Percentiles rank a stretch among this genome's conserved stretches.
Evolutionary conservation across 345 rosid genomes (phyloP).

Genomic region (Salix arbutifolia): DNA sequence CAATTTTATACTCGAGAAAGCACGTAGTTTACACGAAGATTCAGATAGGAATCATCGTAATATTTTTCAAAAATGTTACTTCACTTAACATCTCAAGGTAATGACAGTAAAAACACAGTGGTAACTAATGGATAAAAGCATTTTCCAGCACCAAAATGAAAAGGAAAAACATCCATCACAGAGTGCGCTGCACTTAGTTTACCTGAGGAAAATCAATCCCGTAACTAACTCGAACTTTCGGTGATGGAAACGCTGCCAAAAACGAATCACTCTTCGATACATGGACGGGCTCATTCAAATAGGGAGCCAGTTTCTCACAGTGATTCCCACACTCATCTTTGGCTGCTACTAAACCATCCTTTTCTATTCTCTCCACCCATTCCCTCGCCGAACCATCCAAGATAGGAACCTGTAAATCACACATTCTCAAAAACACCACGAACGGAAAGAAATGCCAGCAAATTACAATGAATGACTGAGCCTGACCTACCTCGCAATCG

Average conservation of each 20-base stretch:
- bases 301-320: constrained; percentile 52
- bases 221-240: constrained; percentile 52
- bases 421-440: background rate
- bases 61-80: too few species aligned
- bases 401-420: constrained; percentile 58
- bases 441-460: too few species aligned
- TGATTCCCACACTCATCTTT: constrained; percentile 42
- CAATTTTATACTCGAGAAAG: too few species aligned
- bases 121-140: too few species aligned
- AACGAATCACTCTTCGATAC: constrained; percentile 60
- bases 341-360: constrained; percentile 55
- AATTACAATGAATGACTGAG: too few species aligned
- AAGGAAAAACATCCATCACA: background rate
- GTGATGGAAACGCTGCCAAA: constrained; percentile 62
- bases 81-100: too few species aligned
- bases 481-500: background rate
- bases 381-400: constrained; percentile 81
- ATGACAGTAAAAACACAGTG: too few species aligned
- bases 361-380: constrained; percentile 65
- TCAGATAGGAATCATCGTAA: too few species aligned
- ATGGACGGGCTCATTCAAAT: constrained; percentile 54
- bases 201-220: constrained; percentile 88
- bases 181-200: background rate
- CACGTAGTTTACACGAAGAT: too few species aligned
- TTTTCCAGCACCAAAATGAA: background rate